Evolutionary conservation across 2,329 filamentous ascomycete species (phyloP).

Genomic region (Botrytis aclada): DNA sequence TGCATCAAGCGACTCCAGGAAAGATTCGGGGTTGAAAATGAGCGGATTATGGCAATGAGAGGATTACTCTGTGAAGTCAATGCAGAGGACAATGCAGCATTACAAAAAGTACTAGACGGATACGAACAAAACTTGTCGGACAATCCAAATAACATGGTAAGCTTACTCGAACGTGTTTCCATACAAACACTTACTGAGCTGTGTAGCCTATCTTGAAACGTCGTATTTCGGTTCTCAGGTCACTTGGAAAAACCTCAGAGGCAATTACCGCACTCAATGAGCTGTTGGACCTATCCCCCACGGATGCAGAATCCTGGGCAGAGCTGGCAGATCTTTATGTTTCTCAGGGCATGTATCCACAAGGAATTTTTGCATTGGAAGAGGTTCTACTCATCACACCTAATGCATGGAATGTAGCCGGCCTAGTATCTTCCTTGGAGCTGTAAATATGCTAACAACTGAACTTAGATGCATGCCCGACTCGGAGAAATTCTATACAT

Average conservation of each 20-base stretch:
- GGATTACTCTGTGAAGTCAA: slow-evolving; percentile 83
- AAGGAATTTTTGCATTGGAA: slow-evolving; percentile 85
- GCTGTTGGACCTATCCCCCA: slow-evolving; percentile 79
- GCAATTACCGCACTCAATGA: slow-evolving; percentile 71
- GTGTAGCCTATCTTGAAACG: slow-evolving; percentile 78
- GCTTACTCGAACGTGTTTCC: slow-evolving; percentile 37
- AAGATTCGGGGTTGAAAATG: slow-evolving; percentile 81
- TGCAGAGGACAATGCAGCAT: slow-evolving; percentile 60
- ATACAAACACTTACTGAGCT: slow-evolving; percentile 35
- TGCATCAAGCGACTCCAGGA: slow-evolving; percentile 72
- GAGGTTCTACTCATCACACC: slow-evolving; percentile 84
- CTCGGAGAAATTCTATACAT: slow-evolving; percentile 82
- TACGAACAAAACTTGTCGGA: slow-evolving; percentile 74
- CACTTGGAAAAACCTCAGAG: slow-evolving; percentile 66
- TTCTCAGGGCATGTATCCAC: slow-evolving; percentile 70
- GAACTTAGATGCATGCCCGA: slow-evolving; percentile 71
- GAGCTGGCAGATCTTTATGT: slow-evolving; percentile 88
- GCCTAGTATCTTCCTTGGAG: not conserved
- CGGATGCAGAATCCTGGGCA: slow-evolving; percentile 89
- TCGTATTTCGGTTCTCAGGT: slow-evolving; percentile 73
- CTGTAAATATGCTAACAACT: slow-evolving; percentile 29
- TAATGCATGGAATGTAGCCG: slow-evolving; percentile 89
- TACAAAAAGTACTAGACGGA: slow-evolving; percentile 68
- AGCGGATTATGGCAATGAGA: slow-evolving; percentile 78
- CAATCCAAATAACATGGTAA: slow-evolving; percentile 76